A percentile compares a stretch with the other conserved stretches of the same genome.
phyloP scores from a whole-genome alignment of 352 stramenopile genomes.

The Phytophthora vignae region DNA sequence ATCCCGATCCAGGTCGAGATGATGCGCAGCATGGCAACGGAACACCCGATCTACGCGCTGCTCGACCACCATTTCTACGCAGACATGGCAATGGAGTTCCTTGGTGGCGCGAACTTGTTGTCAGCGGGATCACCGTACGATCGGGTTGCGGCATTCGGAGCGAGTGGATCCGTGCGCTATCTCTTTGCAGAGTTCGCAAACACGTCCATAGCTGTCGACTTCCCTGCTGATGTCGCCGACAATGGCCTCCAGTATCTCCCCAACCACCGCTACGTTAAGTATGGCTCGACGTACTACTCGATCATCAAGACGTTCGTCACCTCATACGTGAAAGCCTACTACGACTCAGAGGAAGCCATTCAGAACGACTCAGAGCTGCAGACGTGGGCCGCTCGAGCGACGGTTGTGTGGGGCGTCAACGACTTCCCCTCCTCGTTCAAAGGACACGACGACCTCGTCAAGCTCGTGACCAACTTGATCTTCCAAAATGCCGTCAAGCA shows the following conservation, averaged over 20 bases:
- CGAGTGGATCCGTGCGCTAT: constrained; percentile 42
- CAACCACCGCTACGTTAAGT: constrained; percentile 38
- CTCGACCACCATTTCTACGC: constrained; percentile 47
- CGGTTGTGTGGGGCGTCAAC: constrained; percentile 33
- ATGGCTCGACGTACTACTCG: constrained; percentile 33
- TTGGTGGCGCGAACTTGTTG: constrained; percentile 31
- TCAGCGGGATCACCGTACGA: constrained; percentile 33
- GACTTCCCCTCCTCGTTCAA: constrained; percentile 38
- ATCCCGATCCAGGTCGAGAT: constrained; percentile 57
- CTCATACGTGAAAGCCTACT: constrained; percentile 45
- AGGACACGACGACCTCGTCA: constrained; percentile 28
- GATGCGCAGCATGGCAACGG: constrained; percentile 42
- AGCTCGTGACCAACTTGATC: constrained; percentile 42
- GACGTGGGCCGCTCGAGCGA: constrained; percentile 37
- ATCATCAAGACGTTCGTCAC: constrained; percentile 44
- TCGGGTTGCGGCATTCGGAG: constrained; percentile 42
- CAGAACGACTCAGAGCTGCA: constrained; percentile 48
- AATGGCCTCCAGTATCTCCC: constrained; percentile 34
- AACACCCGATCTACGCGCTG: constrained; percentile 50
- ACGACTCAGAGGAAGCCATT: constrained; percentile 31
- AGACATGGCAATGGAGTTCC: constrained; percentile 44
- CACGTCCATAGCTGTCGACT: constrained; percentile 23
- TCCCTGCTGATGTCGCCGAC: constrained; percentile 24
- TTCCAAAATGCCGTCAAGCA: constrained; percentile 47
- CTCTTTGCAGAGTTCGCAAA: constrained; percentile 29